These are phyloP conservation scores for Cryomyces minteri DNA, from an alignment of 495 filamentous ascomycete species.

Conservation along the genomic window DNA sequence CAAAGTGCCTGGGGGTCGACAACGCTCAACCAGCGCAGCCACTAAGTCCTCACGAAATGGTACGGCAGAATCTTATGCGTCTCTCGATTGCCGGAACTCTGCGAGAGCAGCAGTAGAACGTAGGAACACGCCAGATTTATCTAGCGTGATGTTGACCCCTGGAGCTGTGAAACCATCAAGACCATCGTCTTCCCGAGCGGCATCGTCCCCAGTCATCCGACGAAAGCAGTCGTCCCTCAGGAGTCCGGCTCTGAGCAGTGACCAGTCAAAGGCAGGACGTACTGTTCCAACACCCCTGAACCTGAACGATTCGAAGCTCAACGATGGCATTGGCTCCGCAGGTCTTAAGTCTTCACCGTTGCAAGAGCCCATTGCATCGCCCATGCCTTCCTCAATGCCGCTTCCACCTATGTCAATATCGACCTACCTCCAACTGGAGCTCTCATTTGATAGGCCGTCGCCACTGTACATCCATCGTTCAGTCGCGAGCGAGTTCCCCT, in stretches of 20 bases:
- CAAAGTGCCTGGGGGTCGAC: background rate
- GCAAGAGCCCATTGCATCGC: slow-evolving; percentile 29
- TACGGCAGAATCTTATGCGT: background rate
- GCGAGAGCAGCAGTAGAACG: background rate
- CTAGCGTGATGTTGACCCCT: slow-evolving; percentile 5
- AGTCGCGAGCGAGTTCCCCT: slow-evolving; percentile 54
- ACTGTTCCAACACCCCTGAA: slow-evolving; percentile 3
- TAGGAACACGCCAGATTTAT: too few species aligned
- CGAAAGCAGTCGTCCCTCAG: slow-evolving; percentile 17
- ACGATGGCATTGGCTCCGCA: background rate
- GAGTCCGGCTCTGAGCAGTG: background rate
- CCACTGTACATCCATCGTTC: slow-evolving; percentile 77
- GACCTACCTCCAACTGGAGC: slow-evolving; percentile 74
- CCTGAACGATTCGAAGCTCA: slow-evolving; percentile 1
- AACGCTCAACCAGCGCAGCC: background rate
- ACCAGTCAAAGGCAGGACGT: slow-evolving; percentile 5
- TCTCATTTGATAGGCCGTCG: slow-evolving; percentile 64
- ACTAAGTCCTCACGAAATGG: background rate
- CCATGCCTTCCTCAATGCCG: slow-evolving; percentile 51
- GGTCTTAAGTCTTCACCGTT: slow-evolving; percentile 6
- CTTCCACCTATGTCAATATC: slow-evolving; percentile 74
- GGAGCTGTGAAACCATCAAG: slow-evolving; percentile 7
- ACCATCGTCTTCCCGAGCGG: slow-evolving; percentile 14
- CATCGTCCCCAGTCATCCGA: slow-evolving; percentile 21
- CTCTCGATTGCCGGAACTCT: background rate